Percentiles rank a stretch among this genome's conserved stretches.
Evolutionary conservation across 495 filamentous ascomycete species (phyloP).

Genomic region (Xylaria scruposa): DNA sequence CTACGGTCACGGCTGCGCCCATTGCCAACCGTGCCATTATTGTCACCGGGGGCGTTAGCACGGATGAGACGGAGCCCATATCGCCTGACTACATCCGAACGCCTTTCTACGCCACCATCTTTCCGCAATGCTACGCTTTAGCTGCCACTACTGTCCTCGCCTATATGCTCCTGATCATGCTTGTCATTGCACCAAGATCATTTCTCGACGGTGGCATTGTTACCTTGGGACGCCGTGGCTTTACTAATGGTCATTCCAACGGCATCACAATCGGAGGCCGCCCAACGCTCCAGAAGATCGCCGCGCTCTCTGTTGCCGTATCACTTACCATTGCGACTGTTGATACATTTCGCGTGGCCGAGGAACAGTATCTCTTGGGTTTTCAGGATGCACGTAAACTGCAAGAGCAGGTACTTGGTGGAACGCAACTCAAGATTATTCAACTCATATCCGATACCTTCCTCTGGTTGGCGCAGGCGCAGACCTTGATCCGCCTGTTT

Average conservation of each 20-base stretch:
- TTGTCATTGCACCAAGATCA: conserved; percentile 88
- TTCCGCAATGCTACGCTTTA: conserved; percentile 90
- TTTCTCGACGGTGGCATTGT: conserved; percentile 86
- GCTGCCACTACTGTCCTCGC: conserved; percentile 89
- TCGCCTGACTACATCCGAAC: conserved; percentile 60
- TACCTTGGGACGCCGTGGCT: conserved; percentile 80
- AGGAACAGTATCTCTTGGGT: conserved; percentile 75
- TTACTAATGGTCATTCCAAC: conserved; percentile 78
- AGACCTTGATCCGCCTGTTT: conserved; percentile 93
- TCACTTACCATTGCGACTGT: conserved; percentile 92
- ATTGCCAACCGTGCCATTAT: conserved; percentile 50
- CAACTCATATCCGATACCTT: conserved; percentile 93
- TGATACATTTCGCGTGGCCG: conserved; percentile 84
- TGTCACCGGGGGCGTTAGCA: conserved; percentile 51
- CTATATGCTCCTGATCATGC: conserved; percentile 92
- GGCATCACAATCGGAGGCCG: conserved; percentile 87
- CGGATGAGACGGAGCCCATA: conserved; percentile 42
- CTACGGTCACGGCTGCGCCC: conserved; percentile 28
- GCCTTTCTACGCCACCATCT: conserved; percentile 91
- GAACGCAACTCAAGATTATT: conserved; percentile 84
- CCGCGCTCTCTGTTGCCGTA: conserved; percentile 86
- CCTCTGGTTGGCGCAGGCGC: conserved; percentile 95
- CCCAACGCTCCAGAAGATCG: conserved; percentile 95
- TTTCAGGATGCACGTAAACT: conserved; percentile 74
- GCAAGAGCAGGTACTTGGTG: conserved; percentile 75